Percentiles rank a stretch among this genome's conserved stretches.
Conservation (phyloP, 306 rosid species). For the Abrus pulchellus region DNA sequence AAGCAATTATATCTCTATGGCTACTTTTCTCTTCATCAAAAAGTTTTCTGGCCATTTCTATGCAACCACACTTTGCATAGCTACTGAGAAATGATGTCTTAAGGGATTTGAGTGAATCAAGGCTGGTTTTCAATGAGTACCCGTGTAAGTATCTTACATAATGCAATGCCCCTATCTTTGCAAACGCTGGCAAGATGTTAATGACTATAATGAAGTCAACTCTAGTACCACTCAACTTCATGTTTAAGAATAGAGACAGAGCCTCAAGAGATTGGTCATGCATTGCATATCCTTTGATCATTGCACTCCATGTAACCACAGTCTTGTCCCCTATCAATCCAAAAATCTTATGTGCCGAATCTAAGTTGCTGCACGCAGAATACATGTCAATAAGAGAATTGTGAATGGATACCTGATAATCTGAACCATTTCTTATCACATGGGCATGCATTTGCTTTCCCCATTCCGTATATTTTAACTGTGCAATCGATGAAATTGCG, state of each 20-base stretch:
- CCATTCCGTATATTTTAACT: slow-evolving; percentile 53
- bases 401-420: slow-evolving; percentile 69
- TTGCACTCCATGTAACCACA: slow-evolving; percentile 80
- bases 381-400: slow-evolving; percentile 85
- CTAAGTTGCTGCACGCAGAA: slow-evolving; percentile 52
- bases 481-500: slow-evolving; percentile 67
- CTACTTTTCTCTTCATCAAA: slow-evolving; percentile 69
- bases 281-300: slow-evolving; percentile 71
- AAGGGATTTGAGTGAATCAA: slow-evolving; percentile 63
- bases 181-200: slow-evolving; percentile 76
- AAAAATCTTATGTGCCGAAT: slow-evolving; percentile 58
- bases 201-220: slow-evolving; percentile 68
- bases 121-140: slow-evolving; percentile 64
- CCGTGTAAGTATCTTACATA: slow-evolving; percentile 78
- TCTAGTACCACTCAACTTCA: slow-evolving; percentile 64
- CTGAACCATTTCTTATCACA: slow-evolving; percentile 72
- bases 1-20: slow-evolving; percentile 69
- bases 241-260: slow-evolving; percentile 61
- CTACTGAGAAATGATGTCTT: slow-evolving; percentile 71
- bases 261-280: slow-evolving; percentile 63
- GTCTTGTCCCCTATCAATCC: slow-evolving; percentile 55
- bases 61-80: slow-evolving; percentile 86
- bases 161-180: slow-evolving; percentile 74
- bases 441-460: slow-evolving; percentile 79
- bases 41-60: slow-evolving; percentile 71